Evolutionary conservation across 805 yeast genomes (phyloP), one percentile per base, ranked within the genome.

Genomic region (Kregervanrija delftensis): DNA sequence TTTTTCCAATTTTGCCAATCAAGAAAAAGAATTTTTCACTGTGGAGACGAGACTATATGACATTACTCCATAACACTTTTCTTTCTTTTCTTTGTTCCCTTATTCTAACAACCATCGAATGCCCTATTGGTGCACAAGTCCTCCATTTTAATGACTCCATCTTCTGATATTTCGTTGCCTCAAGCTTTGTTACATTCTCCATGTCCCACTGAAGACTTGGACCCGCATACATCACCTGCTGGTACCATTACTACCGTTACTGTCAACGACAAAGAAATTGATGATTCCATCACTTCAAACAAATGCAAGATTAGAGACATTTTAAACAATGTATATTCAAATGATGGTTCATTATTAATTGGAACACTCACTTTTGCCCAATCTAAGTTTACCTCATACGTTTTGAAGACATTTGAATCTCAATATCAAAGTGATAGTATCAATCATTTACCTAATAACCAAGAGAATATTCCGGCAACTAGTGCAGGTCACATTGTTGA

Each of bases 341-440:
- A 72, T 39, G 74, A 71, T 41, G 58, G 52, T 16, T 65, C 79
- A 2, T 51, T 74, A 11, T 56, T 76, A 31, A 54, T 72, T 22
- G 84, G 84, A 2, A 65, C 74, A 31, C 61, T 74, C 48, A 69
- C 68, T 42, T 67, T 74, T 44, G 64, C 72, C 13, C 79, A 78
- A 45, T 68, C 76, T 3, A 74, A 70, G 46, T 69, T 75, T 43
- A 60, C 64, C 2, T 50, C 61, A 2, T 67, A 75, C 65, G 71
- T 79, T 12, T 38, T 72, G 34, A 61, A 61, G 31, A 60, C 61
- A 5, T 66, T 76, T 49, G 48, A 56, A 28, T n/a, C 16, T 11
- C 44, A 49, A 11, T 28, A 45, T n/a, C 30, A 33, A 33, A 43
- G 36, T 11, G 14, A 48, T 11, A 39, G 45, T 5, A 17, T 30